These are phyloP conservation scores for Scedosporium minutisporum DNA, from an alignment of 2,329 filamentous ascomycete genomes.

Conservation along the genomic window DNA sequence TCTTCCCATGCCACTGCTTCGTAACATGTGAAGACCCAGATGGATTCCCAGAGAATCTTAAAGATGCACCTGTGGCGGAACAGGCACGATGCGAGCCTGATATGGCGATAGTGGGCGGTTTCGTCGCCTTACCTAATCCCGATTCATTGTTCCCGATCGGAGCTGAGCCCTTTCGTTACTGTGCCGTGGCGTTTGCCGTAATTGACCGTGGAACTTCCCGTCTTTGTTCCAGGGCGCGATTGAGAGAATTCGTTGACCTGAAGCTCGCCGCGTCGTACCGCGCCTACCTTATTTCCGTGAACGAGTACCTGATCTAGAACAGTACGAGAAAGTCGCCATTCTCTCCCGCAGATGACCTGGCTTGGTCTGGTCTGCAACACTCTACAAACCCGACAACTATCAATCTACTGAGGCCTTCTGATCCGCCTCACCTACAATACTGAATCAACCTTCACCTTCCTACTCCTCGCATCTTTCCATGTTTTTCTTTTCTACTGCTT, in stretches of 20 bases:
- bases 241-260: neutral
- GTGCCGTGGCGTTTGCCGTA: neutral
- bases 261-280: neutral
- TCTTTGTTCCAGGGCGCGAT: neutral
- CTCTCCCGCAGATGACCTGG: neutral
- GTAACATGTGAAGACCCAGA: neutral
- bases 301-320: neutral
- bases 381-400: neutral
- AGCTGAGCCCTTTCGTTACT: neutral
- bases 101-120: too few relatives aligned
- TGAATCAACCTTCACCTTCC: neutral
- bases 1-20: too few relatives aligned
- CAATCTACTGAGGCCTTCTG: neutral
- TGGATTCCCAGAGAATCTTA: neutral
- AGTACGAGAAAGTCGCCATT: neutral
- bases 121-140: neutral
- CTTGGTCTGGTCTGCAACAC: neutral
- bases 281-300: neutral
- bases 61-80: neutral
- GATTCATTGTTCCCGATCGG: neutral
- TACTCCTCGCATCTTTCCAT: neutral
- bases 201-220: neutral
- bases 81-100: neutral
- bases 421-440: neutral
- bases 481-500: neutral